Evolutionary conservation across 1,139 yeast genomes (phyloP).

Genomic region (Kodamaea anthophila): DNA sequence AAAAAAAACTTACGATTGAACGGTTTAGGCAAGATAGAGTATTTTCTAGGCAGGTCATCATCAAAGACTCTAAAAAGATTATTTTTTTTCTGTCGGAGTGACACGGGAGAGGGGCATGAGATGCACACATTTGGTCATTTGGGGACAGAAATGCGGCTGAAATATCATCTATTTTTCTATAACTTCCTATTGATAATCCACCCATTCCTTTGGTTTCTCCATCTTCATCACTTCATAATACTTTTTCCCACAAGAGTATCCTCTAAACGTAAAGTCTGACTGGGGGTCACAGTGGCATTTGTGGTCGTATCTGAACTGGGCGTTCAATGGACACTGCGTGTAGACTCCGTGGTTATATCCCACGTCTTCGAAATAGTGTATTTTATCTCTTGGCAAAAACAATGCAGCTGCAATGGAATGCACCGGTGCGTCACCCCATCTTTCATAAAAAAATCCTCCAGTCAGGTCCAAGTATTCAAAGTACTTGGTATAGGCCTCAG

Average conservation of each 20-base stretch:
- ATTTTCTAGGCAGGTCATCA: too few species aligned
- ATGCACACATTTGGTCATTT: too few species aligned
- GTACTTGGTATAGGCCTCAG: conserved; percentile 57
- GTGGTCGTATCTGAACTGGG: conserved; percentile 35
- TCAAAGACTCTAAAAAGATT: too few species aligned
- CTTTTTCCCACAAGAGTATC: conserved; percentile 48
- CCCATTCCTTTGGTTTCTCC: conserved; percentile 42
- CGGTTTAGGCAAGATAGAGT: too few species aligned
- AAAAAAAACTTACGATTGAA: too few species aligned
- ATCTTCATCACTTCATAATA: conserved; percentile 41
- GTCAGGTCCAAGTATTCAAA: conserved; percentile 66
- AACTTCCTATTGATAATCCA: conserved; percentile 7
- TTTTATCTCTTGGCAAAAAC: conserved; percentile 54
- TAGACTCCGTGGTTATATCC: conserved; percentile 75
- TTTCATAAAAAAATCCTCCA: conserved; percentile 88
- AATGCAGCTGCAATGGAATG: conserved; percentile 81
- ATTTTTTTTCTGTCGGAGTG: too few species aligned
- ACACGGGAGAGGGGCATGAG: too few species aligned
- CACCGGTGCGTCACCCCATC: conserved; percentile 97
- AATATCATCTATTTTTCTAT: too few species aligned
- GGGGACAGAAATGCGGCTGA: too few species aligned
- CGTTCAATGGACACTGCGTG: conserved; percentile 51
- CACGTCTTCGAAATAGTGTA: conserved; percentile 76
- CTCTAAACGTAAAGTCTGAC: conserved; percentile 48
- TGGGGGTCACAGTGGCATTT: conserved; percentile 48